phyloP scores from a whole-genome alignment of 257 asterid genomes.

The Salvia rosmarinus region DNA sequence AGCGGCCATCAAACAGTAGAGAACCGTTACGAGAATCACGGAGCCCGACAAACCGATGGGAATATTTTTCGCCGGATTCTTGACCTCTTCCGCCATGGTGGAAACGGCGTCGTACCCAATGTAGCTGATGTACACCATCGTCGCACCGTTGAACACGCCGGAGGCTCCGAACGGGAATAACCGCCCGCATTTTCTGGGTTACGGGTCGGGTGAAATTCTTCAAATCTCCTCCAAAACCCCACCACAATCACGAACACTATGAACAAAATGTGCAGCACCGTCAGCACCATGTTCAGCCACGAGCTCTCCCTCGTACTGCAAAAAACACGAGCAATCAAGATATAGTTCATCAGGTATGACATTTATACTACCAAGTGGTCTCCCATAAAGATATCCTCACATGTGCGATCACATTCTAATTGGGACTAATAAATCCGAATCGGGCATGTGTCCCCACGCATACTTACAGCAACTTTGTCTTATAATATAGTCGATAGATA shows the following conservation, averaged over 20 bases:
- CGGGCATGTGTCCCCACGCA: no score
- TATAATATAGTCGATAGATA: no score
- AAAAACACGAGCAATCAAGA: background rate
- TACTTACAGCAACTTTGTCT: no score
- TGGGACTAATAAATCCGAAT: no score
- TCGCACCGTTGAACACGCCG: conserved; percentile 89
- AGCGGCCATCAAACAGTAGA: conserved; percentile 91
- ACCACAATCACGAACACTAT: conserved; percentile 65
- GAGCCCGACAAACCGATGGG: conserved; percentile 88
- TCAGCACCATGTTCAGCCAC: conserved; percentile 67
- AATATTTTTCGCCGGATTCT: conserved; percentile 74
- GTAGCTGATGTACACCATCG: conserved; percentile 88
- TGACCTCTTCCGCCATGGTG: conserved; percentile 94
- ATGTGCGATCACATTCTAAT: no score
- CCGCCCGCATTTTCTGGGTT: conserved; percentile 54
- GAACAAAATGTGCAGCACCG: conserved; percentile 74
- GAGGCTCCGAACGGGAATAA: conserved; percentile 78
- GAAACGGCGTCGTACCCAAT: conserved; percentile 98
- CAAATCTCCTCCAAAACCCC: conserved; percentile 77
- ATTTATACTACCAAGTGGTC: no score
- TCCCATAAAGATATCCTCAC: no score
- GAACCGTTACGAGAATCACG: conserved; percentile 73
- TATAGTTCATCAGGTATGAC: background rate
- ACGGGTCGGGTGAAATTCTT: conserved; percentile 64
- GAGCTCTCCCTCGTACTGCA: conserved; percentile 89